Evolutionary conservation across 257 asterid species (phyloP), one percentile per base, ranked within the genome.

Genomic region (Solanum tarapatanum): DNA sequence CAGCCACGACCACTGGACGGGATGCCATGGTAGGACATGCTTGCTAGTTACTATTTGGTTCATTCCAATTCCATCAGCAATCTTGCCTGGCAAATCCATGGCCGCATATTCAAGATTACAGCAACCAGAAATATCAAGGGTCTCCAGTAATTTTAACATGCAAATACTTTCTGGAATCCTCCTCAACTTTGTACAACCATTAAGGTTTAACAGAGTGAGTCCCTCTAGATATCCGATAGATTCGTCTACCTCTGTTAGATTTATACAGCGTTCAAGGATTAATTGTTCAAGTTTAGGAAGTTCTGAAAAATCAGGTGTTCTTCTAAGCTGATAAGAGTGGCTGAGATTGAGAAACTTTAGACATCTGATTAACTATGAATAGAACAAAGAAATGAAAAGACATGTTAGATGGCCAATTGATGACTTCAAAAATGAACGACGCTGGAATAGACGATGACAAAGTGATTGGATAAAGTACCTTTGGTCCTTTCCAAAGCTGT

Each of bases 401-500:
- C 35, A 24, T 48, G 23, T 35, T 24, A 64, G 60, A 39, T 13
- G 36, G 36, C n/a, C 62, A 39, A 77, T 14, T 39, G 62, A 41
- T 77, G 35, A 77, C 36, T 75, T 77, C 6, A 70, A 77, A 77
- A 41, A 39, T 1, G 6, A 68, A 68, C 5, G 1, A 37, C 7
- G 83, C 62, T 77, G 62, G 62, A 77, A 41, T 24, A 77, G 62
- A 41, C 13, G 21, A 77, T 41, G 35, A 13, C 62, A 24, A 77
- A 41, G 62, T 43, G 84, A 26, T 37, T 41, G 62, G 60, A 24
- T 13, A 24, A 77, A 39, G 84, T 87, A 87, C 89, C 89, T 87
- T 87, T 45, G 64, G 8, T 83, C 87, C 85, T 72, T 74, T 83
- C 89, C 89, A 87, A 43, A 87, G 74, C 19, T 87, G 85, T 58